Percentiles rank a stretch among this genome's conserved stretches.
These are phyloP conservation scores for Xylariales sp. DNA, from an alignment of 2,329 filamentous ascomycete species.

Conservation along the genomic window DNA sequence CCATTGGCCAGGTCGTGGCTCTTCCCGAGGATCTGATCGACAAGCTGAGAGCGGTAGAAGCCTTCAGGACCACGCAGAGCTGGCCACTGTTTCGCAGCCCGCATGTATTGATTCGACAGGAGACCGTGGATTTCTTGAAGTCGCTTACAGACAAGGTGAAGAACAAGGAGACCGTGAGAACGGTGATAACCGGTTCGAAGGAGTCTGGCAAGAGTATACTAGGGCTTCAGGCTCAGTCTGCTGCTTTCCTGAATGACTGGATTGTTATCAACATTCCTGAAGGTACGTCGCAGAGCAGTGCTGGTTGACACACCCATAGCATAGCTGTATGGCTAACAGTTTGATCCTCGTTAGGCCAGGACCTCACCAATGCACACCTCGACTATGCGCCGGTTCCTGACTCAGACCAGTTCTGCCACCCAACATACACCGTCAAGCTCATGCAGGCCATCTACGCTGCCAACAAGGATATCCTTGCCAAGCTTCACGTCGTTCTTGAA, in stretches of 20 bases:
- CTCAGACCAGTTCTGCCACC: conserved; percentile 69
- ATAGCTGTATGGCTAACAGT: conserved; percentile 8
- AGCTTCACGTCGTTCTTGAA: conserved; percentile 40
- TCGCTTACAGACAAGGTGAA: conserved; percentile 54
- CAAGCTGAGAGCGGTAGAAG: conserved; percentile 75
- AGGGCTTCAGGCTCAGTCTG: conserved; percentile 76
- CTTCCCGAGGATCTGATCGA: conserved; percentile 70
- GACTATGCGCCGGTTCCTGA: conserved; percentile 70
- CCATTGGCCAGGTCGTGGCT: conserved; percentile 63
- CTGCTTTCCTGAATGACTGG: conserved; percentile 80
- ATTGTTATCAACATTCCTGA: conserved; percentile 87
- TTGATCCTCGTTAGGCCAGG: conserved; percentile 55
- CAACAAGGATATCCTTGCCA: conserved; percentile 62
- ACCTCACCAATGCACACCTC: conserved; percentile 74
- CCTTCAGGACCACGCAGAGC: conserved; percentile 85
- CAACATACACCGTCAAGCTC: conserved; percentile 69
- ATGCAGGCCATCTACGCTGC: conserved; percentile 69
- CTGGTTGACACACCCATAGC: neutral
- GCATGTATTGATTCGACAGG: conserved; percentile 70
- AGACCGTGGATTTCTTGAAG: conserved; percentile 69
- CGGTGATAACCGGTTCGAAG: conserved; percentile 69
- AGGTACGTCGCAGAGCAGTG: conserved; percentile 48
- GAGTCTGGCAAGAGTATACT: conserved; percentile 84
- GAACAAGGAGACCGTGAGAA: conserved; percentile 52
- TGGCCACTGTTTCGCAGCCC: conserved; percentile 86